Conservation (phyloP, 2,329 filamentous ascomycete genomes). For the Albifimbria verrucaria region DNA sequence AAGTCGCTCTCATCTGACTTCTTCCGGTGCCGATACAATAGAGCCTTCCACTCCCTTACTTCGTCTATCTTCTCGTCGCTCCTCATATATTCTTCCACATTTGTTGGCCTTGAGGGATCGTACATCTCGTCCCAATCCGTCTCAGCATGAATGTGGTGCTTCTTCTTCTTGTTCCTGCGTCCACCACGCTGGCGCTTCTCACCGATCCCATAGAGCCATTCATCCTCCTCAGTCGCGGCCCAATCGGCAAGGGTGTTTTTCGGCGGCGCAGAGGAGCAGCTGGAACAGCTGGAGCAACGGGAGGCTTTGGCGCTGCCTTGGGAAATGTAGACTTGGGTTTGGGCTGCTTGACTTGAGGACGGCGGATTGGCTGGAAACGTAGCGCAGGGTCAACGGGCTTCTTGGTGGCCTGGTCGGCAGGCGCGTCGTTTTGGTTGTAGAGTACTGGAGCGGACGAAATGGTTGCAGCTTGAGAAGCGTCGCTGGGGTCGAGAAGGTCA, state of each 20-base stretch:
- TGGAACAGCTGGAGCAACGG: conserved; percentile 26
- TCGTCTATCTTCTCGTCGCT: conserved; percentile 82
- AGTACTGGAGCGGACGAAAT: conserved; percentile 74
- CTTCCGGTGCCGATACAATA: conserved; percentile 68
- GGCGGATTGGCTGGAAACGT: conserved; percentile 82
- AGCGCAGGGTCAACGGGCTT: conserved; percentile 61
- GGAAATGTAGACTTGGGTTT: conserved; percentile 60
- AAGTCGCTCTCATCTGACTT: conserved; percentile 33
- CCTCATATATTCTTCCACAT: conserved; percentile 77
- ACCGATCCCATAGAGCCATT: conserved; percentile 63
- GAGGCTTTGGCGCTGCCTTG: conserved; percentile 34
- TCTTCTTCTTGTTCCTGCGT: conserved; percentile 72
- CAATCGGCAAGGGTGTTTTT: conserved; percentile 80
- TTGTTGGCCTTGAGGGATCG: conserved; percentile 78
- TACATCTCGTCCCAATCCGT: conserved; percentile 93
- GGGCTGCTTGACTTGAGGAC: conserved; percentile 60
- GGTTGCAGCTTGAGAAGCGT: conserved; percentile 50
- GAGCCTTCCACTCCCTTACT: conserved; percentile 79
- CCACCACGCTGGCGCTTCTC: conserved; percentile 74
- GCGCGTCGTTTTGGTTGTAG: conserved; percentile 56
- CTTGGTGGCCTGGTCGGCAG: conserved; percentile 49
- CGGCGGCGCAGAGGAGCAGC: conserved; percentile 33
- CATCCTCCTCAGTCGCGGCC: conserved; percentile 73
- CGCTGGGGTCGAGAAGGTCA: conserved; percentile 67
- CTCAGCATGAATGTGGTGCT: conserved; percentile 53